Evolutionary conservation across 1,284 basidiomycete species (phyloP).

Genomic region (Puccinia brachypodii): DNA sequence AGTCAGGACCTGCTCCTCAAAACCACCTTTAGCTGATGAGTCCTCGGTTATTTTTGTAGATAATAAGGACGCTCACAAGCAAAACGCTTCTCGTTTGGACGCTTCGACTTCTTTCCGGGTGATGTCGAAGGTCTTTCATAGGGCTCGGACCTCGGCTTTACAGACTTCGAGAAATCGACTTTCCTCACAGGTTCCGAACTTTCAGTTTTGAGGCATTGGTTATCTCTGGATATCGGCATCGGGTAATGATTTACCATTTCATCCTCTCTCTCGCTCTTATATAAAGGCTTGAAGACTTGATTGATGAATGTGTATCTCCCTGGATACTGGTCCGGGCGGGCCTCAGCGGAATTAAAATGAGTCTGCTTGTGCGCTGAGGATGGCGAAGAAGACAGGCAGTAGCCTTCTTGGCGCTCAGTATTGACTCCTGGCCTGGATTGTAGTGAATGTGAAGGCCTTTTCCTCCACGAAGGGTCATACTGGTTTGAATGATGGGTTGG

Average conservation of each 20-base stretch:
- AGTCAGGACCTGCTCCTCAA: constrained; percentile 38
- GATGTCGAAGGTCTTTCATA: neutral
- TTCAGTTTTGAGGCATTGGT: neutral
- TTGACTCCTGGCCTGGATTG: constrained; percentile 7
- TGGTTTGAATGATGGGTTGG: neutral
- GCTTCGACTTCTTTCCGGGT: constrained; percentile 2
- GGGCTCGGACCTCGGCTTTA: neutral
- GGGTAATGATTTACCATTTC: neutral
- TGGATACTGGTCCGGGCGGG: neutral
- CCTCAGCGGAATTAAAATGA: neutral
- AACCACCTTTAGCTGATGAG: neutral
- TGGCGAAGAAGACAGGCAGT: constrained; percentile 31
- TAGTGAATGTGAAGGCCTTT: constrained; percentile 3
- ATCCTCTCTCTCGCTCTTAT: neutral
- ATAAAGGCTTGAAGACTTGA: constrained; percentile 42
- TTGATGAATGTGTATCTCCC: constrained; percentile 37
- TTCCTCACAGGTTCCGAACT: neutral
- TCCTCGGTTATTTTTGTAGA: neutral
- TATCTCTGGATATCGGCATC: neutral
- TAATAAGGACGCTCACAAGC: constrained; percentile 28
- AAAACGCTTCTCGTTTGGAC: constrained; percentile 45
- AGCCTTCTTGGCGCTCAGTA: neutral
- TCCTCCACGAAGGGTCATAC: constrained; percentile 4
- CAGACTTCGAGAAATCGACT: neutral
- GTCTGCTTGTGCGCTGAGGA: constrained; percentile 1